Conservation (phyloP, 108 stramenopile genomes). For the Skeletonema tropicum region DNA sequence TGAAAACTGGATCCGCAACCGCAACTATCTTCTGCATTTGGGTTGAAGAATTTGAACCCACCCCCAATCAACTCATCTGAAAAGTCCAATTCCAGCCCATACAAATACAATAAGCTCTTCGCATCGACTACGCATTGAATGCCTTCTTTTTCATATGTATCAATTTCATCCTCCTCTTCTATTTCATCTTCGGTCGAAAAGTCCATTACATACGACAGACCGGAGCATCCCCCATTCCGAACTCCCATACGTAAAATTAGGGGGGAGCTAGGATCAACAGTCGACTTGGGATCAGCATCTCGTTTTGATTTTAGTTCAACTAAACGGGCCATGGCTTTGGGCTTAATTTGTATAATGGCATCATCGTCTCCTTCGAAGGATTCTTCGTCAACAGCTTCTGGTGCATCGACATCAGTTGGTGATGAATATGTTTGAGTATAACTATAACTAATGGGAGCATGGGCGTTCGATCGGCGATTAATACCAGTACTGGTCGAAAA, state of each 20-base stretch:
- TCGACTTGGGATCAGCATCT: constrained; percentile 36
- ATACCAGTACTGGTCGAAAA: background rate
- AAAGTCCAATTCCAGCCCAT: constrained; percentile 95
- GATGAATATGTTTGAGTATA: constrained; percentile 6
- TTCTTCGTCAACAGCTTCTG: constrained; percentile 2
- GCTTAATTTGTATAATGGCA: constrained; percentile 74
- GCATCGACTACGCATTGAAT: constrained; percentile 94
- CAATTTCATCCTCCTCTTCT: constrained; percentile 84
- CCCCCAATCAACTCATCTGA: constrained; percentile 95
- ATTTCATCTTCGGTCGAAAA: constrained; percentile 81
- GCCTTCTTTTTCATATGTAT: constrained; percentile 64
- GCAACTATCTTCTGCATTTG: constrained; percentile 96
- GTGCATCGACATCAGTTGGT: constrained; percentile 15
- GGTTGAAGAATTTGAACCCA: constrained; percentile 96
- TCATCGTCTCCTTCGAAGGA: constrained; percentile 71
- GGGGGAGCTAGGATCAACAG: constrained; percentile 26
- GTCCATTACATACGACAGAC: constrained; percentile 94
- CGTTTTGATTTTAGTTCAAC: constrained; percentile 75
- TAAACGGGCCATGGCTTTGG: constrained; percentile 83
- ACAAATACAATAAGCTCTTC: constrained; percentile 94
- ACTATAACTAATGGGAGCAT: background rate
- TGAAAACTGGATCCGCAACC: constrained; percentile 96
- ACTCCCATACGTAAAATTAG: constrained; percentile 95
- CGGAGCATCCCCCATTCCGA: constrained; percentile 93
- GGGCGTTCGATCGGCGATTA: background rate